phyloP scores from a whole-genome alignment of 2,329 filamentous ascomycete species.

The Pseudogymnoascus sp. region DNA sequence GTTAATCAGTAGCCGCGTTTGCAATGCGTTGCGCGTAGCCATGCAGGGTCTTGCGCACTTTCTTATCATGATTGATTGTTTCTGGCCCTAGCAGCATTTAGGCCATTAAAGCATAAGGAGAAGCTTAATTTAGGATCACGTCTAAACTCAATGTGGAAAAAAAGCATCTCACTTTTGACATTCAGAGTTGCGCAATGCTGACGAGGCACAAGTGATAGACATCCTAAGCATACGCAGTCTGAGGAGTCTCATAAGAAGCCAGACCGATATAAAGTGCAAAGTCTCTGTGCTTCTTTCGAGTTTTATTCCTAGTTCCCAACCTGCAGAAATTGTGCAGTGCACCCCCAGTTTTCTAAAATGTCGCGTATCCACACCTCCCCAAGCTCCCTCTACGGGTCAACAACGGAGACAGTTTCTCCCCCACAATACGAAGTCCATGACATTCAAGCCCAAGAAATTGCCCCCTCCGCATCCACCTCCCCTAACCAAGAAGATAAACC shows the following conservation, averaged over 20 bases:
- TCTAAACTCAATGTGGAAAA: neutral
- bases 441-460: neutral
- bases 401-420: neutral
- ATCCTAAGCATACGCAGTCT: neutral
- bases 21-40: too few relatives aligned
- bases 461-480: neutral
- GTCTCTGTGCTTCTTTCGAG: neutral
- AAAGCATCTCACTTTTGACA: neutral
- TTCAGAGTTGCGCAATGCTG: neutral
- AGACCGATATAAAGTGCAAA: neutral
- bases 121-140: neutral
- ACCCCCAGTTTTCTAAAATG: neutral
- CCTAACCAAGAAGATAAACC: conserved; percentile 6
- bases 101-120: neutral
- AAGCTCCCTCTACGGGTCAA: neutral
- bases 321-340: neutral
- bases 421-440: neutral
- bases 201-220: neutral
- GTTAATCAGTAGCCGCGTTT: too few relatives aligned
- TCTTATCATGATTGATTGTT: too few relatives aligned
- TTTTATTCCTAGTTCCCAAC: neutral
- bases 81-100: too few relatives aligned
- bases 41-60: too few relatives aligned
- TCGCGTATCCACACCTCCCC: neutral
- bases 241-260: neutral